Base-by-base conservation (phyloP, 306 rosid genomes). In the Inga laurina region DNA sequence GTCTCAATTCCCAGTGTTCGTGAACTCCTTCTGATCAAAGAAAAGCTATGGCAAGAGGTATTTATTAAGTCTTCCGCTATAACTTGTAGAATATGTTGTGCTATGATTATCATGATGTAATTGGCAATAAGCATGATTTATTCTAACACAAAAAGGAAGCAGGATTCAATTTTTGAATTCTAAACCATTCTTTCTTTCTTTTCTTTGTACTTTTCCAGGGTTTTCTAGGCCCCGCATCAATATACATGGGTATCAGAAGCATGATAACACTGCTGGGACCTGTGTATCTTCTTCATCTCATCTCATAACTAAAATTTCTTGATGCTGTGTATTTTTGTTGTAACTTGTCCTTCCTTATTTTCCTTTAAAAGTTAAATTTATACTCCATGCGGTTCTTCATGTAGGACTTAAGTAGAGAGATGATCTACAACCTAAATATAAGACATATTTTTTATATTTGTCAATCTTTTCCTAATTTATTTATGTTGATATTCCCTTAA, bases 191-290 rank as follows among this genome's bases (percentile, higher is more conserved):
- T 83, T 68, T 78, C 84, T 88, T 37, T 68, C 64, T 68, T 71
- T 69, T 24, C 57, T 81, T 81, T 81, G 80, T 62, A 78, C 10
- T 56, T 46, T 68, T 84, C 79, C 90, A 92, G 99, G 99, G 98
- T 84, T 85, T 95, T 81, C 86, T 87, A 4, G 97, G 98, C 82
- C 97, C 99, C 77, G 93, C 99, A 72, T 88, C 97, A 79, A 92
- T 98, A 89, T 95, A 93, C 85, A 77, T 89, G 54, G 96, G 99
- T 79, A 86, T 95, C 54, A 93, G 98, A 92, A 95, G 97, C 91
- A 67, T 91, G 86, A 80, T 87, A 92, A 59, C 98, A 82, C 84
- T 95, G 72, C 94, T 95, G 82, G 99, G 99, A 79, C 99, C 97
- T 74, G 80, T 93, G 99, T 92, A 93, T 76, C 82, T 81, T 78